Evolutionary conservation across 768 basidiomycete genomes (phyloP).

Genomic region (Myochromella boudieri): DNA sequence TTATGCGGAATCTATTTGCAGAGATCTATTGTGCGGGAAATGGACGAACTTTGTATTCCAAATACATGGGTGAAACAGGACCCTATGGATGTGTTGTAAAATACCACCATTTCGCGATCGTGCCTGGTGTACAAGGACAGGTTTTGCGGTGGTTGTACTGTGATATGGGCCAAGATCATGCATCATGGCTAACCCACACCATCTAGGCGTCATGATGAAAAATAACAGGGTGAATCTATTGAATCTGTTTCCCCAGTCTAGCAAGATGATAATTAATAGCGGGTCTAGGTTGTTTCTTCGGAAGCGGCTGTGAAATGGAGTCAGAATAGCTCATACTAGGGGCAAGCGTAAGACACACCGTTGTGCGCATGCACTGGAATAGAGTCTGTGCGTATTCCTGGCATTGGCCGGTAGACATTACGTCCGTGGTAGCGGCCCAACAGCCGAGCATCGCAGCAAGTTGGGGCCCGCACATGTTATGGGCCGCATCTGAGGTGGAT

Average conservation of each 20-base stretch:
- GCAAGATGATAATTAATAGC: slow-evolving; percentile 91
- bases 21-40: not conserved
- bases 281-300: slow-evolving; percentile 65
- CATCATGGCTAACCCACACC: no score
- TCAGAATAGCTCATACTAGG: slow-evolving; percentile 3
- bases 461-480: slow-evolving; percentile 64
- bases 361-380: slow-evolving; percentile 83
- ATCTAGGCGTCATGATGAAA: no score
- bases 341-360: slow-evolving; percentile 49
- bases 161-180: no score
- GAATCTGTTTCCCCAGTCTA: slow-evolving; percentile 71
- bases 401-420: slow-evolving; percentile 55
- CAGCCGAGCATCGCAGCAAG: slow-evolving; percentile 81
- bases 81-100: not conserved
- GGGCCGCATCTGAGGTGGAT: slow-evolving; percentile 36
- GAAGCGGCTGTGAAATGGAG: slow-evolving; percentile 51
- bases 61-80: not conserved
- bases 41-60: not conserved
- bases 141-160: no score
- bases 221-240: slow-evolving; percentile 54
- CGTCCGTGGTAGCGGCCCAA: slow-evolving; percentile 76
- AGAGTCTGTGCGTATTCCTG: slow-evolving; percentile 57
- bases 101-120: not conserved
- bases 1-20: no score
- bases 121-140: no score